Evolutionary conservation across 192 early-diverging fungal genomes (phyloP).

Genomic region (Chytriomyces confervae): DNA sequence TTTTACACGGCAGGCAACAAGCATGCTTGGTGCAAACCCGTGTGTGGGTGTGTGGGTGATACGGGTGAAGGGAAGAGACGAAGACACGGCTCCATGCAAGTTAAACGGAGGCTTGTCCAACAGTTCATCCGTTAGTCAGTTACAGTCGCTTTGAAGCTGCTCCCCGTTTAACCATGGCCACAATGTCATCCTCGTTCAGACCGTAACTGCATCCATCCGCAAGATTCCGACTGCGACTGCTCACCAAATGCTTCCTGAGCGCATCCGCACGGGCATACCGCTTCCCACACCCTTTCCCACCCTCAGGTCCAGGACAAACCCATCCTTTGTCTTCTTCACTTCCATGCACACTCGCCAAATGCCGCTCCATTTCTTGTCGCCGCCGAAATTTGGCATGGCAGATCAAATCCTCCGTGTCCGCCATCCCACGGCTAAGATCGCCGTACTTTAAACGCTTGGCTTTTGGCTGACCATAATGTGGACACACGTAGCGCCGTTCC

Average conservation of each 20-base stretch:
- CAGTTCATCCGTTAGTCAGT: not conserved
- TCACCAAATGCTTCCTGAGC: conserved; percentile 17
- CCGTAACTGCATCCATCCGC: conserved; percentile 15
- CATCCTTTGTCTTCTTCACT: conserved; percentile 26
- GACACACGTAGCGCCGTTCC: not conserved
- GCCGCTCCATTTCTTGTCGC: conserved; percentile 31
- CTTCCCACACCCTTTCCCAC: conserved; percentile 2
- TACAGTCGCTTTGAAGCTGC: not conserved
- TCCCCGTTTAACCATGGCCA: not conserved
- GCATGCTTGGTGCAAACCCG: not conserved
- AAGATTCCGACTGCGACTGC: not conserved
- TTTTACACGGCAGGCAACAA: not conserved
- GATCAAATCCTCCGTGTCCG: not conserved
- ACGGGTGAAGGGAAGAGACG: not conserved
- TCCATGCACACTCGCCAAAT: conserved; percentile 26
- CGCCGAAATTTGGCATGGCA: conserved; percentile 22
- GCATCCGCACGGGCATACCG: conserved; percentile 27
- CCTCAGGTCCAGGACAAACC: conserved; percentile 25
- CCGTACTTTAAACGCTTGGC: not conserved
- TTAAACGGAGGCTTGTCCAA: not conserved
- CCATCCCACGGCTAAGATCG: not conserved
- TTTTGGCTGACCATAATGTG: not conserved
- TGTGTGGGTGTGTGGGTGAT: not conserved
- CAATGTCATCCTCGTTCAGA: not conserved
- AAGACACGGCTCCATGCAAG: not conserved